phyloP scores from a whole-genome alignment of 331 rosid species.

The Telfairia occidentalis region DNA sequence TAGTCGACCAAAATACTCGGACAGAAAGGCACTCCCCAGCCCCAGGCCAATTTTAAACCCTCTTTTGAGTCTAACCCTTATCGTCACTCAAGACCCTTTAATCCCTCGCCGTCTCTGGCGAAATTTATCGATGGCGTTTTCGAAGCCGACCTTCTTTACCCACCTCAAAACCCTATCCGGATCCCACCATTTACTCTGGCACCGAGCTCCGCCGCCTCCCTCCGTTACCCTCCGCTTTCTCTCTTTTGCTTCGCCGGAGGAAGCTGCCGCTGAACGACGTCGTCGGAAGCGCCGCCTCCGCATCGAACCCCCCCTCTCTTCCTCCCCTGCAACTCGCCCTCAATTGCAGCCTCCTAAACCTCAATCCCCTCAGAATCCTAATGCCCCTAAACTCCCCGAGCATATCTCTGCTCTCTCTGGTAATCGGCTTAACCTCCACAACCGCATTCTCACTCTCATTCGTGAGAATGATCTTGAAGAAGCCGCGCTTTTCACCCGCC shows the following conservation, averaged over 20 bases:
- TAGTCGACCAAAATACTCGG: not conserved
- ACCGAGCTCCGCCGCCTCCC: constrained; percentile 11
- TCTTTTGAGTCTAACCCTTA: not conserved
- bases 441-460: constrained; percentile 48
- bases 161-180: constrained; percentile 37
- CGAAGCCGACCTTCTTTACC: constrained; percentile 28
- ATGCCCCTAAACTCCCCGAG: constrained; percentile 66
- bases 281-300: constrained; percentile 88
- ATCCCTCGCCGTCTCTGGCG: not conserved
- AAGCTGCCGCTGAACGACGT: constrained; percentile 87
- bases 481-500: constrained; percentile 78
- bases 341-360: constrained; percentile 21
- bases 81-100: not conserved
- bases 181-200: constrained; percentile 17
- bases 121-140: constrained; percentile 39
- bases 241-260: constrained; percentile 79
- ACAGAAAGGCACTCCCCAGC: not conserved
- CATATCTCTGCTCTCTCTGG: constrained; percentile 58
- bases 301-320: constrained; percentile 70
- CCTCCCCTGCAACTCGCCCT: constrained; percentile 43
- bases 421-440: constrained; percentile 67
- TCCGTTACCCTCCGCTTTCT: constrained; percentile 41
- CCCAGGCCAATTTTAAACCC: not conserved
- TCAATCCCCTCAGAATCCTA: constrained; percentile 49
- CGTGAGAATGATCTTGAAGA: constrained; percentile 80